phyloP scores from a whole-genome alignment of 2,329 filamentous ascomycete species.

The Neurospora sp. region DNA sequence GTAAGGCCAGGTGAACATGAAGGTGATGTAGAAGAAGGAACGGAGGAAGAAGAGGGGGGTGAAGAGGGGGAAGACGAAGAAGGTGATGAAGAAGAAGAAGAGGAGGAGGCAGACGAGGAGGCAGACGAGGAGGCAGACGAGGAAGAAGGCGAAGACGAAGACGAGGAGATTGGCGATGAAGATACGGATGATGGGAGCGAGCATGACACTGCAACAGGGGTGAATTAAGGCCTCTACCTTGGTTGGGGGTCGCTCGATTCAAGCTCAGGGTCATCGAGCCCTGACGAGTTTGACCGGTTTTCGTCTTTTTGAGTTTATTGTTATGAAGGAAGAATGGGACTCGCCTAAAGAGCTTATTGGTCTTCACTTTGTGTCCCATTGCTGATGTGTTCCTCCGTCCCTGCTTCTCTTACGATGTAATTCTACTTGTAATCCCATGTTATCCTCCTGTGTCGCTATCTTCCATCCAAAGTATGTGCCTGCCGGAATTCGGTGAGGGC shows the following conservation, averaged over 20 bases:
- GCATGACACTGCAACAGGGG: not conserved
- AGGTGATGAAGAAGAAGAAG: constrained; percentile 7
- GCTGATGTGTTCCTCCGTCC: not conserved
- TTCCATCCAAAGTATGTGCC: not conserved
- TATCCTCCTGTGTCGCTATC: not conserved
- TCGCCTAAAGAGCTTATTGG: not conserved
- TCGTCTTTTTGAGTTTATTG: not conserved
- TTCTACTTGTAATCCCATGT: too few species aligned
- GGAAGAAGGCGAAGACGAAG: constrained; percentile 7
- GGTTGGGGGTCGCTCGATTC: not conserved
- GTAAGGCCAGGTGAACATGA: not conserved
- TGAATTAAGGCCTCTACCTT: not conserved
- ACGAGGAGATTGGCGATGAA: constrained; percentile 15
- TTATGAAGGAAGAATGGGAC: not conserved
- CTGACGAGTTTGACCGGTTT: not conserved
- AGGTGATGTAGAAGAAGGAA: not conserved
- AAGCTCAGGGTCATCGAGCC: not conserved
- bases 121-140: constrained; percentile 17
- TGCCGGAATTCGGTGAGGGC: not conserved
- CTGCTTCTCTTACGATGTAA: not conserved
- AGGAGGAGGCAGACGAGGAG: constrained; percentile 1
- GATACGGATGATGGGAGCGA: not conserved
- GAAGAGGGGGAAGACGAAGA: constrained; percentile 14
- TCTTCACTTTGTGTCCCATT: not conserved
- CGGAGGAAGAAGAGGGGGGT: constrained; percentile 20